phyloP scores from a whole-genome alignment of 2,329 filamentous ascomycete genomes.

The Trematosphaeria pertusa region DNA sequence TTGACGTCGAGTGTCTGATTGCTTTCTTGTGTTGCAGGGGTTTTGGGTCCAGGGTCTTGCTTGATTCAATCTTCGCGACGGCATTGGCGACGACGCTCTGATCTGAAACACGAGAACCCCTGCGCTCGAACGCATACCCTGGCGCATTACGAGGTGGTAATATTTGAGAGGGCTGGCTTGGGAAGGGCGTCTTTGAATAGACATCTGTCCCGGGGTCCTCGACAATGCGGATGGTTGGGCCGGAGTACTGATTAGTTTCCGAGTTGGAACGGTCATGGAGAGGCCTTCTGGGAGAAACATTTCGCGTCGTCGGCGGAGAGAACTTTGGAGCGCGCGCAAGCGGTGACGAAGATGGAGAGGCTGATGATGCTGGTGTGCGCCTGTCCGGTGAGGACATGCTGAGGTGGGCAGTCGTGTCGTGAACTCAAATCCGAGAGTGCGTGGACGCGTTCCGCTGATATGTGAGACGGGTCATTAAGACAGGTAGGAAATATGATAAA shows the following conservation, averaged over 20 bases:
- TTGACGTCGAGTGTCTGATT: constrained; percentile 46
- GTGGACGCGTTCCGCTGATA: constrained; percentile 27
- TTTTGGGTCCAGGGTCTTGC: constrained; percentile 41
- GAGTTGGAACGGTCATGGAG: constrained; percentile 49
- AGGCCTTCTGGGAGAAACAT: constrained; percentile 44
- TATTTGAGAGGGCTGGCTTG: constrained; percentile 48
- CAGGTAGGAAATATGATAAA: constrained; percentile 27
- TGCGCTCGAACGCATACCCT: constrained; percentile 48
- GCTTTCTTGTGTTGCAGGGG: constrained; percentile 43
- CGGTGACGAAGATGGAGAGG: constrained; percentile 31
- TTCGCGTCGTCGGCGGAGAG: constrained; percentile 38
- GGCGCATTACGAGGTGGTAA: constrained; percentile 46
- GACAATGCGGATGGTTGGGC: constrained; percentile 51
- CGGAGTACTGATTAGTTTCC: constrained; percentile 45
- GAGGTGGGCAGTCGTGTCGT: constrained; percentile 24
- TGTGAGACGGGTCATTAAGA: constrained; percentile 43
- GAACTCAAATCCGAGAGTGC: constrained; percentile 29
- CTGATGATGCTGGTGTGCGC: constrained; percentile 34
- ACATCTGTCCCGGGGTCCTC: constrained; percentile 43
- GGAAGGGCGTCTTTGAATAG: constrained; percentile 50
- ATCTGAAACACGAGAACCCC: constrained; percentile 50
- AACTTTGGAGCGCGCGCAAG: constrained; percentile 40
- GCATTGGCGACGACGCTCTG: constrained; percentile 44
- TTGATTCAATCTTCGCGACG: constrained; percentile 46
- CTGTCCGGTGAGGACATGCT: constrained; percentile 40